Evolutionary conservation across 306 rosid species (phyloP).

Genomic region (Dryas drummondii): DNA sequence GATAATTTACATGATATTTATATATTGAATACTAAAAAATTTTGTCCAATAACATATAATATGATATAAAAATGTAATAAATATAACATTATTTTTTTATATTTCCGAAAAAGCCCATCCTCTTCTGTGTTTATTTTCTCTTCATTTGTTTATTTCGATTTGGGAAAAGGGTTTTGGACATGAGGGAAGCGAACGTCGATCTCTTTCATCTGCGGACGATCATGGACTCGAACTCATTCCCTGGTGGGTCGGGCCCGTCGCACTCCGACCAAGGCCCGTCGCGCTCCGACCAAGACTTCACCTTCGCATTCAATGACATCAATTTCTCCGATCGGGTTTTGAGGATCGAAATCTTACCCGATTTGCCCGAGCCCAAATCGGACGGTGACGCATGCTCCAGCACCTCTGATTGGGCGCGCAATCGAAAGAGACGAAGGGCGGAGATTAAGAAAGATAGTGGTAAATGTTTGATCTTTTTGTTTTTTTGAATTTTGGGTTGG

Average conservation of each 20-base stretch:
- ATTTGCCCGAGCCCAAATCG: constrained; percentile 17
- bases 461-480: not conserved
- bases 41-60: no score
- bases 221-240: constrained; percentile 23
- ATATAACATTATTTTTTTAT: not conserved
- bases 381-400: constrained; percentile 19
- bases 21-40: no score
- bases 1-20: no score
- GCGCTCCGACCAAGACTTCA: constrained; percentile 28
- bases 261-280: constrained; percentile 8
- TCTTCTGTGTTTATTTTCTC: no score
- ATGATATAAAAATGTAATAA: no score
- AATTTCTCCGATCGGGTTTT: constrained; percentile 52
- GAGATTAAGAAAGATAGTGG: constrained; percentile 27
- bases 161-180: constrained; percentile 3
- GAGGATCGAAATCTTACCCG: constrained; percentile 40
- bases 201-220: constrained; percentile 17
- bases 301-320: constrained; percentile 45
- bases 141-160: not conserved
- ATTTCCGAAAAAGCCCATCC: not conserved
- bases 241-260: not conserved
- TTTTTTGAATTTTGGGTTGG: not conserved
- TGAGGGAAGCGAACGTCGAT: constrained; percentile 15
- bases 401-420: constrained; percentile 32
- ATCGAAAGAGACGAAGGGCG: constrained; percentile 45